Evolutionary conservation across 2,329 filamentous ascomycete genomes (phyloP), one percentile per base, ranked within the genome.

Genomic region (Xenosphaeropsis pyriputrescens): DNA sequence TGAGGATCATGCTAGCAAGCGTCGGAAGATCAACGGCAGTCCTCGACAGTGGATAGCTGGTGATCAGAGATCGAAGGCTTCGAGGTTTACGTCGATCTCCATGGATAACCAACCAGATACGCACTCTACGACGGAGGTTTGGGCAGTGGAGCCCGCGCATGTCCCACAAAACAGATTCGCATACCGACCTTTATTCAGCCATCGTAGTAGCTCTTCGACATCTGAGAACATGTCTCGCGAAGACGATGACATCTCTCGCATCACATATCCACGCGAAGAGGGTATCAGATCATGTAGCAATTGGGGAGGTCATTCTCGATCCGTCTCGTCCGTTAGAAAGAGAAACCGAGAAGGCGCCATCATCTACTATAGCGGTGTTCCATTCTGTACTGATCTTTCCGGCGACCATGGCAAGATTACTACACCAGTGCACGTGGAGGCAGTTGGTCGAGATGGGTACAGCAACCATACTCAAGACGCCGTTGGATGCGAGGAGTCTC

Each of bases 321-420:
- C 40, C 5, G 34, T 11, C 13, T 32, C 36, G 6, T 34, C 30
- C 4, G 22, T 59, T 44, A 67, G 60, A 45, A 72, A 69, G 53
- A 68, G 69, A 18, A 68, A 64, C 0, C 67, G 75, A 11, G 75
- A 82, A 41, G 85, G 84, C 7, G 76, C 81, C 1, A 80, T 93
- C 46, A 85, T 89, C 14, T 93, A 88, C 51, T 93, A 89, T 54
- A 84, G 71, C 42, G 82, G 80, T 18, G 79, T 80, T 1, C 73
- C 72, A 0, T 93, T 91, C 54, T 91, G 77, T 54, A 86, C 78
- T 1, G 85, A 93, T 53, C 59, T 91, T 3, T 83, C 78, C 13
- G 78, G 79, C 2, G 79, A 86, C 47, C 62, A 62, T 9, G 66
- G 65, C 2, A 65, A 67, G 16, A 43, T 56, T 2, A 67, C 64